Conservation (phyloP, 331 rosid species). For the Rhamnella rubrinervis region DNA sequence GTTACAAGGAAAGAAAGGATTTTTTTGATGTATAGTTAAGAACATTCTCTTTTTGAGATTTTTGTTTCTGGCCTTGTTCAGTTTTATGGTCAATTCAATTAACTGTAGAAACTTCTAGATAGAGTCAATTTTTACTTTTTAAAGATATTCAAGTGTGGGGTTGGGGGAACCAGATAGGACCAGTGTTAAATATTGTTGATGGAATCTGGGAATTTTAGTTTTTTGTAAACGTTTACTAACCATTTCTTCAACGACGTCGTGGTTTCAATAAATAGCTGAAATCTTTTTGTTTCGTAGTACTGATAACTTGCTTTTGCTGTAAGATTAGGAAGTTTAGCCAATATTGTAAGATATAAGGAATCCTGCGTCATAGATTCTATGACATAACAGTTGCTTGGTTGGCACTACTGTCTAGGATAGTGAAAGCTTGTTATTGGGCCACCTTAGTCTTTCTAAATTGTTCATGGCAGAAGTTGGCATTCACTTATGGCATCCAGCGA, state of each 20-base stretch:
- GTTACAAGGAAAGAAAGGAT: neutral
- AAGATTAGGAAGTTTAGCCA: slow-evolving; percentile 5
- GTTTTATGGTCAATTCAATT: no score
- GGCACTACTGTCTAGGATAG: slow-evolving; percentile 9
- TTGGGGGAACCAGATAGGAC: no score
- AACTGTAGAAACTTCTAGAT: no score
- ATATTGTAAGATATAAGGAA: neutral
- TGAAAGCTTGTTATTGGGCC: slow-evolving; percentile 1
- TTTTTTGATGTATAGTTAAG: no score
- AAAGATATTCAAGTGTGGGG: no score
- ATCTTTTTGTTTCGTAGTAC: neutral
- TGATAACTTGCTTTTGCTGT: neutral
- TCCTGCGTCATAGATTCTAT: neutral
- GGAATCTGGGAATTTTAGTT: neutral
- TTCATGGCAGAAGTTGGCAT: neutral
- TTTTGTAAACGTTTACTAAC: slow-evolving; percentile 1
- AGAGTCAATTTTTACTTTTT: no score
- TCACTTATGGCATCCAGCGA: neutral
- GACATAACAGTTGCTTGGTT: neutral
- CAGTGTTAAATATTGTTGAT: neutral
- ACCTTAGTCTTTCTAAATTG: slow-evolving; percentile 7
- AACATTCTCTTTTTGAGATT: no score
- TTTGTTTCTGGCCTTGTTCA: no score
- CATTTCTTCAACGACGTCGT: slow-evolving; percentile 5
- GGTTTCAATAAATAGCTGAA: slow-evolving; percentile 4